Evolutionary conservation across 176 grass and related monocot species (phyloP), one percentile per base, ranked within the genome.

Genomic region (Rhynchospora tenuis): DNA sequence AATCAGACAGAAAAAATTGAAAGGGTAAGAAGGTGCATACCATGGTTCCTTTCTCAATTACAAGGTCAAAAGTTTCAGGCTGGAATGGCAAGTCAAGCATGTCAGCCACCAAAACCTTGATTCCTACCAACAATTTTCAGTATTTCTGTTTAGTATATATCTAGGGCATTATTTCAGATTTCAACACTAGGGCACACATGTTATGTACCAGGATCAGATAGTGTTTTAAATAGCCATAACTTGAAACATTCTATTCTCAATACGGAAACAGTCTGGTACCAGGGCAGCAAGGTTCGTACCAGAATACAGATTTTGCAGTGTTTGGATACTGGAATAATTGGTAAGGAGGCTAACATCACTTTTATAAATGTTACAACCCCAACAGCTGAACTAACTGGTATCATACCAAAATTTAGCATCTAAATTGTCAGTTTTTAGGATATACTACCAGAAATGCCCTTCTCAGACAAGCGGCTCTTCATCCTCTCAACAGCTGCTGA

Each of bases 31-130:
- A n/a, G 3, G 82, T 6, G 0, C 14, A 0, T 91, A 95, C 93
- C 93, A 99, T 93, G 68, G 93, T 99, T 2, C 91, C 86, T 84
- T 95, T 99, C 46, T 95, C 91, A 0, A 95, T 90, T 14, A 95
- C 93, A 0, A 95, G 45, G 45, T 98, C 93, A 7, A 98, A 98
- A 74, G 73, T 91, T 66, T 86, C 93, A 0, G 16, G 29, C 55
- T 88, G 74, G 8, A 99, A 95, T 6, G 89, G 96, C 59, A 99
- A 59, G 52, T 99, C 86, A 10, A 99, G 93, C 96, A 99, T 93
- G 85, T 99, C 89, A 0, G 96, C 93, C 29, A 81, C 86, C 31
- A 97, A 82, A 20, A 92, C 94, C n/a, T 97, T 82, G 13, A 97
- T 86, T 13, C 89, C 94, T 97, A 66, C 46, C 83, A 60, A 59